Percentiles rank a stretch among this genome's conserved stretches.
phyloP scores from a whole-genome alignment of 140 eudicot genomes.

The Senecio squalidus region DNA sequence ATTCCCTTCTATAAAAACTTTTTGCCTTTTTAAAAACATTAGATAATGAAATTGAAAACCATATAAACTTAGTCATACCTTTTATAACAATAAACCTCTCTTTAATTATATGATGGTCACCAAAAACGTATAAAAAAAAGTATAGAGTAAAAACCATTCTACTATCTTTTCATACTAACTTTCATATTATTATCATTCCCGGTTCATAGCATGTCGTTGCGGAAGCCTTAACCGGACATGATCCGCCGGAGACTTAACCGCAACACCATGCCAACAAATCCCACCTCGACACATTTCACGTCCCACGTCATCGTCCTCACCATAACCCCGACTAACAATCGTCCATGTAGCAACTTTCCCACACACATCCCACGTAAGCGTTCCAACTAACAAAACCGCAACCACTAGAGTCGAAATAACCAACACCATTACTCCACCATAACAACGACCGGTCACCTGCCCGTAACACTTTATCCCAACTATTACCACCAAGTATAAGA shows the following conservation, averaged over 20 bases:
- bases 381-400: constrained; percentile 33
- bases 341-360: constrained; percentile 46
- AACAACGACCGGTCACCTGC: constrained; percentile 47
- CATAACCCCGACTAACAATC: constrained; percentile 16
- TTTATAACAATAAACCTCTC: too few relatives aligned
- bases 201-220: constrained; percentile 29
- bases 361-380: constrained; percentile 75
- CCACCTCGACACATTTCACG: constrained; percentile 81
- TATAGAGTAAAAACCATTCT: too few relatives aligned
- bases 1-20: too few relatives aligned
- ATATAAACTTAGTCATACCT: too few relatives aligned
- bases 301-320: constrained; percentile 21
- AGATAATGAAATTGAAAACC: too few relatives aligned
- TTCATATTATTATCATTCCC: too few relatives aligned
- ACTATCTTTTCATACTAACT: too few relatives aligned
- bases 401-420: constrained; percentile 61
- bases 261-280: constrained; percentile 96
- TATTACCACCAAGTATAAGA: constrained; percentile 54
- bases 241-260: constrained; percentile 87
- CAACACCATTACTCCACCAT: constrained; percentile 55
- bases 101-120: too few relatives aligned
- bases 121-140: too few relatives aligned
- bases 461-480: constrained; percentile 66
- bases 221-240: constrained; percentile 80
- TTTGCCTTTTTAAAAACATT: too few relatives aligned